A percentile compares a stretch with the other conserved stretches of the same genome.
Evolutionary conservation across 1,284 basidiomycete species (phyloP).

Genomic region (Chalciporus sp.): DNA sequence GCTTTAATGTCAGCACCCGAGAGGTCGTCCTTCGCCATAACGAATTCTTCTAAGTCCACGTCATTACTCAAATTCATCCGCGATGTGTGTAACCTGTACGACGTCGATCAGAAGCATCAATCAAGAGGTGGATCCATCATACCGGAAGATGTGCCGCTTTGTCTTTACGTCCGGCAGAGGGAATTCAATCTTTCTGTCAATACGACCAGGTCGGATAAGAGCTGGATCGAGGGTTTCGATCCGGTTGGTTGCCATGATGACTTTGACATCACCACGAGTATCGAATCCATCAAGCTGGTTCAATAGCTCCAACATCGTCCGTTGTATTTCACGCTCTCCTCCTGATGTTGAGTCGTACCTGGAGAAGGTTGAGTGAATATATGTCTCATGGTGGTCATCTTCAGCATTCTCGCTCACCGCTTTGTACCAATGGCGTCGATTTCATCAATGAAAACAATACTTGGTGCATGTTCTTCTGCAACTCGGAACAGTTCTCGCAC

Average conservation of each 20-base stretch:
- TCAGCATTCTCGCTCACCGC: constrained; percentile 56
- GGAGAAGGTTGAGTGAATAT: constrained; percentile 19
- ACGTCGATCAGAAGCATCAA: constrained; percentile 6
- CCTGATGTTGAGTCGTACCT: constrained; percentile 97
- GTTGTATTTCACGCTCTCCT: constrained; percentile 97
- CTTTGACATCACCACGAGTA: constrained; percentile 98
- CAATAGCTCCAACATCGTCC: constrained; percentile 98
- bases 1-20: constrained; percentile 99
- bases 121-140: constrained; percentile 14
- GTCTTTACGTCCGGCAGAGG: constrained; percentile 95
- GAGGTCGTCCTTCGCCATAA: constrained; percentile 95
- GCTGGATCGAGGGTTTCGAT: constrained; percentile 97
- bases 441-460: constrained; percentile 99
- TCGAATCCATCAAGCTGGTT: constrained; percentile 99
- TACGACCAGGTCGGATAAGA: constrained; percentile 96
- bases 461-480: constrained; percentile 96
- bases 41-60: constrained; percentile 95
- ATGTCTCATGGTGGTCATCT: not conserved
- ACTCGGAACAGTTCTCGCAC: constrained; percentile 97
- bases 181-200: constrained; percentile 98
- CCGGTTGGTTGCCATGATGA: constrained; percentile 92
- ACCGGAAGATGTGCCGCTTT: constrained; percentile 97
- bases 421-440: constrained; percentile 99
- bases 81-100: constrained; percentile 82
- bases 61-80: constrained; percentile 93